Base-by-base conservation (phyloP, 2,329 filamentous ascomycete species). In the Macrophomina phaseolina region DNA sequence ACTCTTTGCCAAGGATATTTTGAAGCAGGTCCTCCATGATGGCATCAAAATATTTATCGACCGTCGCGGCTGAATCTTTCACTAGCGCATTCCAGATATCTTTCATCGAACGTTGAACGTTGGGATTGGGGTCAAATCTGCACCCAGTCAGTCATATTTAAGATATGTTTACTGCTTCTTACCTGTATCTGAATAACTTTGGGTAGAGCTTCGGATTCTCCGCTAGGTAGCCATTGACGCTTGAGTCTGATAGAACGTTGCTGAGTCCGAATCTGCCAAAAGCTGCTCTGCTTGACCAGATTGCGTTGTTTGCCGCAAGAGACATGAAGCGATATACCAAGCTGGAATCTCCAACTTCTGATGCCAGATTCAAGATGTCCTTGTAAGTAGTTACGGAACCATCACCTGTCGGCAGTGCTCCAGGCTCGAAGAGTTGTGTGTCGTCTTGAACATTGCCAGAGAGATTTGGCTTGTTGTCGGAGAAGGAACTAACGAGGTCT, bases 271-370 rank as follows among this genome's bases (percentile, higher is more conserved):
- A 97, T 11, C 93, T 87, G 2, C 95, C 95, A 79, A 99, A 98
- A 0, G 95, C 95, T 0, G 95, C 96, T 61, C 95, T 88, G n/a
- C 93, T 97, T 1, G 93, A 94, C 95, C 95, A 99, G 16, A 97
- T 96, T 0, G 94, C 93, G 56, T 97, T 96, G 74, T 97, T 97
- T 1, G 93, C 93, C 2, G 95, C 95, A 71, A 99, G 85, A 0
- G 94, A 94, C 95, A 99, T 99, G 81, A 99, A 98, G 68, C 94
- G 93, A 82, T 99, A 99, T 1, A 98, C 92, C n/a, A 99, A 83
- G 71, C 91, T 94, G 67, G 95, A 94, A 73, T 99, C 94, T 11
- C 95, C 95, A 40, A 97, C 94, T 80, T 99, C 95, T 51, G 94
- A 92, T n/a, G 95, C 95, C 56, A 99, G 83, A 71, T 86, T 95